These are phyloP conservation scores for Ceratobasidium sp. DNA, from an alignment of 1,284 basidiomycete genomes.

Conservation along the genomic window DNA sequence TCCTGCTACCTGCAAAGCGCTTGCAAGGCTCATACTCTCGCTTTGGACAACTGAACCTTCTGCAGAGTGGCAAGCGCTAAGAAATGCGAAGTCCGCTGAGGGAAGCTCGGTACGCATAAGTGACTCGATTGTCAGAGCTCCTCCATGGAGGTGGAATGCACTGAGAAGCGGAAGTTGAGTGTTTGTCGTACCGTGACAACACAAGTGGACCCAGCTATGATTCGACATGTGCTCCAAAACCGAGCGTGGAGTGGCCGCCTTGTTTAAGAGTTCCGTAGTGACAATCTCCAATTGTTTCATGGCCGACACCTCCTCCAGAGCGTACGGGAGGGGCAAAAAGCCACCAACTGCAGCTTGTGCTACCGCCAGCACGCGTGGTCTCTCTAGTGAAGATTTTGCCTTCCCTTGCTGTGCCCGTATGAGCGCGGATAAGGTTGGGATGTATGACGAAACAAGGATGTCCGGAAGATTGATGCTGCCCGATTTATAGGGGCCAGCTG, in stretches of 20 bases:
- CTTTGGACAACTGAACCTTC: conserved; percentile 12
- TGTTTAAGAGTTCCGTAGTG: not conserved
- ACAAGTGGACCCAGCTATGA: conserved; percentile 26
- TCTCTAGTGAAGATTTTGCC: not conserved
- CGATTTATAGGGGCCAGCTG: conserved; percentile 23
- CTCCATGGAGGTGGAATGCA: conserved; percentile 11
- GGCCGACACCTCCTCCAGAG: not conserved
- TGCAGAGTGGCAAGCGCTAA: conserved; percentile 42
- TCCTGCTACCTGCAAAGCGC: conserved; percentile 32
- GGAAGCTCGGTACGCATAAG: conserved; percentile 31
- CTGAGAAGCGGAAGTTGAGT: conserved; percentile 16
- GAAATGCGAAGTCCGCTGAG: conserved; percentile 38
- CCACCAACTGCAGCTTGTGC: conserved; percentile 2
- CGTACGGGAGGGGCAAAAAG: not conserved
- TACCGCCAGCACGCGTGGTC: conserved; percentile 14
- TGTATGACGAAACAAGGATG: conserved; percentile 39
- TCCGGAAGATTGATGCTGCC: conserved; percentile 23
- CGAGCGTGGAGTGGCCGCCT: not conserved
- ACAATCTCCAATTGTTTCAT: conserved; percentile 19
- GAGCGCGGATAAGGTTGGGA: conserved; percentile 25
- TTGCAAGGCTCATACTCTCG: conserved; percentile 42
- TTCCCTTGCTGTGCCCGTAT: conserved; percentile 22
- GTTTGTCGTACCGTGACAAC: conserved; percentile 33
- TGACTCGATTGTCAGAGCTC: conserved; percentile 11
- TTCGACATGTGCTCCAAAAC: not conserved